Conservation (phyloP, 2,329 filamentous ascomycete genomes). For the Colletotrichum truncatum region DNA sequence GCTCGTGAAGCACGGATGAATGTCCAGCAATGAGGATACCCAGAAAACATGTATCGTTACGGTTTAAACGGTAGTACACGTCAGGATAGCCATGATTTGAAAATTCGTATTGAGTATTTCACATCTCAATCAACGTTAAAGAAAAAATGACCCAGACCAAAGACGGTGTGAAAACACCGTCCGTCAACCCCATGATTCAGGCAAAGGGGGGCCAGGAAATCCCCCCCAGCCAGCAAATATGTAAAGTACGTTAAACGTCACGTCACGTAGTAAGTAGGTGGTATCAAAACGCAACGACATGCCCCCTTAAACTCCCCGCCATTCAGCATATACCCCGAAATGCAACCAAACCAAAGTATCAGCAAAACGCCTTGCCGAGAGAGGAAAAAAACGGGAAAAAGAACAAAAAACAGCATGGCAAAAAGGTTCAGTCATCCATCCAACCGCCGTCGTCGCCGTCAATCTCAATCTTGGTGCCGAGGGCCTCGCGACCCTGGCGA, state of each 20-base stretch:
- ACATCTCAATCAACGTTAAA: too few relatives aligned
- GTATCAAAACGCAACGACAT: constrained; percentile 21
- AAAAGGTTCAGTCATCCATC: constrained; percentile 47
- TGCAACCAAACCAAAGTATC: constrained; percentile 12
- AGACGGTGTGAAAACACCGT: too few relatives aligned
- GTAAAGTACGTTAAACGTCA: too few relatives aligned
- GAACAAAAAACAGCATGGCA: not conserved
- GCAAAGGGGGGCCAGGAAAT: too few relatives aligned
- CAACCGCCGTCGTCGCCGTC: constrained; percentile 53
- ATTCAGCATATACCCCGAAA: not conserved
- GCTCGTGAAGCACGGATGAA: not conserved
- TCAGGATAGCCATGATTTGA: too few relatives aligned
- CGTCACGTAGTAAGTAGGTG: constrained; percentile 9
- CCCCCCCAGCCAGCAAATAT: not conserved
- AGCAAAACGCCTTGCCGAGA: constrained; percentile 7
- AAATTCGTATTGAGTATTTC: too few relatives aligned
- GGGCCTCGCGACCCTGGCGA: constrained; percentile 83
- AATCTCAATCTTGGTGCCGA: constrained; percentile 79
- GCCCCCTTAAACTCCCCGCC: constrained; percentile 19
- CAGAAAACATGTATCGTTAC: too few relatives aligned
- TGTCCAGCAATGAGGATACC: not conserved
- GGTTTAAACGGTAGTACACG: too few relatives aligned
- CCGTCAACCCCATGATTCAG: too few relatives aligned
- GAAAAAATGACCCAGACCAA: too few relatives aligned
- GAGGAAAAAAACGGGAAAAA: too few relatives aligned